Evolutionary conservation across 1,284 basidiomycete species (phyloP).

Genomic region (Ceratobasidium sp.): DNA sequence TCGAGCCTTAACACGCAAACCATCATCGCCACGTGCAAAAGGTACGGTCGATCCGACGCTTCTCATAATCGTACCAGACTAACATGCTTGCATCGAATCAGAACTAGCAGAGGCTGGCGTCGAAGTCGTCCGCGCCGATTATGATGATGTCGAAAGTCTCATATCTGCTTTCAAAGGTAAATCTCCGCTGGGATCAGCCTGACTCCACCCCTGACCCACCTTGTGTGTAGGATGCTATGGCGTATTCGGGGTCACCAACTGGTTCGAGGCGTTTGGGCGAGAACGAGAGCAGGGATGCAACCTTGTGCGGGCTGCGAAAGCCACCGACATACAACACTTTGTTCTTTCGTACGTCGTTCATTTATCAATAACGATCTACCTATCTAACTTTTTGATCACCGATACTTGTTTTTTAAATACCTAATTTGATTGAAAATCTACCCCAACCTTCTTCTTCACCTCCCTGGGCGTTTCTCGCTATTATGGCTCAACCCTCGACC

Average conservation of each 20-base stretch:
- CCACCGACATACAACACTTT: slow-evolving; percentile 48
- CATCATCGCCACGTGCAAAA: slow-evolving; percentile 20
- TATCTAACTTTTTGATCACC: slow-evolving; percentile 22
- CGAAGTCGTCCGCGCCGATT: slow-evolving; percentile 38
- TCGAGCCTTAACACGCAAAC: slow-evolving; percentile 36
- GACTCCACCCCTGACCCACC: background rate
- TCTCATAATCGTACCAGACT: background rate
- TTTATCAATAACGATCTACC: background rate
- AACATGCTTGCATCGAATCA: background rate
- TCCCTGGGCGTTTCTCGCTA: background rate
- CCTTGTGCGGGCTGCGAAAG: slow-evolving; percentile 52
- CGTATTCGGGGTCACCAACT: slow-evolving; percentile 52
- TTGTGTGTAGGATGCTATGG: slow-evolving; percentile 44
- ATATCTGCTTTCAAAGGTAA: slow-evolving; percentile 46
- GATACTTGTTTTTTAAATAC: slow-evolving; percentile 1
- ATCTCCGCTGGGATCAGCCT: background rate
- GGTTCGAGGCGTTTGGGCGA: slow-evolving; percentile 41
- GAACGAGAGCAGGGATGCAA: slow-evolving; percentile 52
- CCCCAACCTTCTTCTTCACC: background rate
- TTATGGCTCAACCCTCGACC: background rate
- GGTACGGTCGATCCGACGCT: slow-evolving; percentile 8
- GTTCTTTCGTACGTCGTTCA: slow-evolving; percentile 42
- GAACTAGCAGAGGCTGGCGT: slow-evolving; percentile 24
- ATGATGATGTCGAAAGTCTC: slow-evolving; percentile 33
- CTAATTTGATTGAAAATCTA: background rate